Evolutionary conservation across 148 eudicot genomes (phyloP).

Genomic region (Rhododendron molle): DNA sequence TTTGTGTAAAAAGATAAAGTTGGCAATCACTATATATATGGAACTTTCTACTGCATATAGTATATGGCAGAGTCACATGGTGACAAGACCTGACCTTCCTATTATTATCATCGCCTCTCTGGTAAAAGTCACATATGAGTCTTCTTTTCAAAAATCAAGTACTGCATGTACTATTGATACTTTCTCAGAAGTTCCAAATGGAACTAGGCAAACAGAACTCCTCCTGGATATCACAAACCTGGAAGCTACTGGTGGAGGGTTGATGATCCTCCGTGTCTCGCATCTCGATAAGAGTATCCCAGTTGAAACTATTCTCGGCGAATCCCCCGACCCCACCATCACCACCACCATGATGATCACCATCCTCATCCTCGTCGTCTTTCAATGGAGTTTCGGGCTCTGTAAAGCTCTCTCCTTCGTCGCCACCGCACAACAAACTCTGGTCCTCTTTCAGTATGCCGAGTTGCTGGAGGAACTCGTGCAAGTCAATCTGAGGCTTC

Average conservation of each 20-base stretch:
- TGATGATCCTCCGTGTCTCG: conserved; percentile 28
- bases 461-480: conserved; percentile 76
- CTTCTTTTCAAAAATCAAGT: background rate
- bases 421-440: conserved; percentile 9
- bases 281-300: conserved; percentile 69
- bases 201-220: background rate
- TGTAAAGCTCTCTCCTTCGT: conserved; percentile 4
- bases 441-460: conserved; percentile 53
- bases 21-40: background rate
- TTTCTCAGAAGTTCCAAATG: background rate
- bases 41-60: too few relatives aligned
- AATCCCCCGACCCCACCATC: background rate
- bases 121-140: background rate
- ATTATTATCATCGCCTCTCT: background rate
- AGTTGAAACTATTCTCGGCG: conserved; percentile 34
- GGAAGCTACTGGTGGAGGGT: background rate
- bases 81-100: background rate
- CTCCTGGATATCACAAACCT: background rate
- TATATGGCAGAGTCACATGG: background rate
- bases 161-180: background rate
- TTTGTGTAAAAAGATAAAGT: background rate
- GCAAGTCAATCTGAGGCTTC: conserved; percentile 88
- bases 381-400: conserved; percentile 13
- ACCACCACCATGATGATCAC: background rate
- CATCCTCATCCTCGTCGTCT: conserved; percentile 23